Evolutionary conservation across 2,329 filamentous ascomycete species (phyloP).

Genomic region (Aspergillus udagawae): DNA sequence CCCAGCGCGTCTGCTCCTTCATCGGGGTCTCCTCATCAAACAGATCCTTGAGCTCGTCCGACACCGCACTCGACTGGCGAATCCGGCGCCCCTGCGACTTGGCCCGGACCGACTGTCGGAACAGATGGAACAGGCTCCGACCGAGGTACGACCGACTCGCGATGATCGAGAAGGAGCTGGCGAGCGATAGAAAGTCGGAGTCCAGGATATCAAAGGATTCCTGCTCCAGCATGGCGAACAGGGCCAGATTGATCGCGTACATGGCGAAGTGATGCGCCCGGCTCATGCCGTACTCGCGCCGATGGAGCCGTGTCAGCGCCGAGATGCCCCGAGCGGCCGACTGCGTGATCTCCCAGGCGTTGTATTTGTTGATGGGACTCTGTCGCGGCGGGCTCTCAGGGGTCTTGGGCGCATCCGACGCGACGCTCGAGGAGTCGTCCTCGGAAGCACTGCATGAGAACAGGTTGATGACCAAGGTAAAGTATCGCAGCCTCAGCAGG

Average conservation of each 20-base stretch:
- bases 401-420: slow-evolving; percentile 21
- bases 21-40: slow-evolving; percentile 24
- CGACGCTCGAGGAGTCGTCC: slow-evolving; percentile 10
- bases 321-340: slow-evolving; percentile 31
- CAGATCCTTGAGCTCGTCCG: slow-evolving; percentile 30
- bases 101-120: slow-evolving; percentile 29
- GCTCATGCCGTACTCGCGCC: slow-evolving; percentile 31
- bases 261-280: slow-evolving; percentile 35
- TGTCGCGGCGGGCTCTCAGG: slow-evolving; percentile 25
- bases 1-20: slow-evolving; percentile 17
- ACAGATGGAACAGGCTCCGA: slow-evolving; percentile 33
- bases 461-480: slow-evolving; percentile 33
- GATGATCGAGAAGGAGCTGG: slow-evolving; percentile 30
- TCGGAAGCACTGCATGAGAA: slow-evolving; percentile 27
- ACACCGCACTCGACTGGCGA: slow-evolving; percentile 16
- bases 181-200: slow-evolving; percentile 31
- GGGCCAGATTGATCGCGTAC: slow-evolving; percentile 36
- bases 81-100: slow-evolving; percentile 29
- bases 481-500: slow-evolving; percentile 29
- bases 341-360: slow-evolving; percentile 20
- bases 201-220: slow-evolving; percentile 31
- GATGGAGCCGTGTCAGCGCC: slow-evolving; percentile 25
- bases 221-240: slow-evolving; percentile 31
- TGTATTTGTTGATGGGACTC: slow-evolving; percentile 18
- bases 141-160: slow-evolving; percentile 33